These are phyloP conservation scores for Microbotryum scabiosae DNA, from an alignment of 1,284 basidiomycete species.

Conservation along the genomic window DNA sequence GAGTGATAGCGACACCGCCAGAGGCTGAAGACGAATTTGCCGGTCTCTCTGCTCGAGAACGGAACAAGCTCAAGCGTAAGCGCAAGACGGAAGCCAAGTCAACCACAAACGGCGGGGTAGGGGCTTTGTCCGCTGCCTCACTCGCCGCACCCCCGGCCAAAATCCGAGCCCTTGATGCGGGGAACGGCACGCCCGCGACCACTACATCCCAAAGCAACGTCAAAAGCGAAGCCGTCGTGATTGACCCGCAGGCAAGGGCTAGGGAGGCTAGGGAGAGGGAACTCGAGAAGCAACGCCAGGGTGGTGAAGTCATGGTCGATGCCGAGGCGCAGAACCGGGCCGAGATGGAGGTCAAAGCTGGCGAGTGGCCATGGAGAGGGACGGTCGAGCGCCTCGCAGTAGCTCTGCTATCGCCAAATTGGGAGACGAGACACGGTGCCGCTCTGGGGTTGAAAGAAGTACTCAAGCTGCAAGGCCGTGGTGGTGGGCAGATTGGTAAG, in stretches of 20 bases:
- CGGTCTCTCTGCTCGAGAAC: conserved; percentile 60
- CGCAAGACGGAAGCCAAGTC: conserved; percentile 67
- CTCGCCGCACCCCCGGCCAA: conserved; percentile 26
- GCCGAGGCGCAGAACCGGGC: conserved; percentile 33
- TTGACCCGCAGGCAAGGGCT: conserved; percentile 33
- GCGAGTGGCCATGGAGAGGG: conserved; percentile 82
- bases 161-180: conserved; percentile 22
- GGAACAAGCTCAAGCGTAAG: conserved; percentile 82
- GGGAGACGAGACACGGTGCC: conserved; percentile 93
- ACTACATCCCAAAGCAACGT: neutral
- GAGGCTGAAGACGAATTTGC: conserved; percentile 17
- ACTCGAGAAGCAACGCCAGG: conserved; percentile 1
- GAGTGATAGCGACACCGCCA: neutral
- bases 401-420: conserved; percentile 72
- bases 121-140: conserved; percentile 42
- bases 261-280: conserved; percentile 23
- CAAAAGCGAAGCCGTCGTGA: conserved; percentile 20
- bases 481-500: conserved; percentile 67
- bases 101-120: neutral
- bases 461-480: conserved; percentile 72
- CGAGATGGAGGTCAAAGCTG: conserved; percentile 38
- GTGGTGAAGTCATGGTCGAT: conserved; percentile 25
- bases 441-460: conserved; percentile 85
- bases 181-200: neutral
- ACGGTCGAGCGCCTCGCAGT: conserved; percentile 73